Evolutionary conservation across 2,329 filamentous ascomycete genomes (phyloP).

Genomic region (Anisogramma anomala): DNA sequence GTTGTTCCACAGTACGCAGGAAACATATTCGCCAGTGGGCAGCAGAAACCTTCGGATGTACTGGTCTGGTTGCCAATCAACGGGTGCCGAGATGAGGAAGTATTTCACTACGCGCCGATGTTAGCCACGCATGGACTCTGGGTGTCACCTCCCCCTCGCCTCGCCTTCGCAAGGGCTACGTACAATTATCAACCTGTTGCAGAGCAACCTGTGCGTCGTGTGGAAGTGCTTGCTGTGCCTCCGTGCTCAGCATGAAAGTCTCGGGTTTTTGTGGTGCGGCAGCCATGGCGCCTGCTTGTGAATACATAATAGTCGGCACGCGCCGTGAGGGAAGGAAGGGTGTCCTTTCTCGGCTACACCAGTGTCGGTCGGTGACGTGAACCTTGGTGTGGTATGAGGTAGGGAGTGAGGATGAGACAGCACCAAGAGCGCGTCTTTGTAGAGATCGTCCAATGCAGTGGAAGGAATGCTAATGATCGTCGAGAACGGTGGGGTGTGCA

Average conservation of each 20-base stretch:
- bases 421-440: conserved; percentile 9
- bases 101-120: conserved; percentile 66
- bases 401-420: conserved; percentile 7
- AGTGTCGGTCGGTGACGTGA: conserved; percentile 6
- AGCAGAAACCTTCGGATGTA: conserved; percentile 93
- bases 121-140: conserved; percentile 16
- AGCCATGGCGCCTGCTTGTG: conserved; percentile 76
- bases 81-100: conserved; percentile 95
- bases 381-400: not conserved
- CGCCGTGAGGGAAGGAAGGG: conserved; percentile 3
- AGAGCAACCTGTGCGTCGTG: conserved; percentile 94
- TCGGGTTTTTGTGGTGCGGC: conserved; percentile 82
- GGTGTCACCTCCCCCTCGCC: conserved; percentile 2
- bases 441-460: conserved; percentile 8
- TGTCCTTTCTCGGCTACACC: conserved; percentile 4
- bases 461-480: conserved; percentile 5
- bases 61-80: conserved; percentile 94
- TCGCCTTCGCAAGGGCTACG: too few species aligned
- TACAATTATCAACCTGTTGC: conserved; percentile 96
- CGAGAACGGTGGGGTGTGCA: conserved; percentile 11
- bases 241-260: conserved; percentile 95
- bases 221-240: conserved; percentile 91
- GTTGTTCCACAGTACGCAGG: conserved; percentile 95
- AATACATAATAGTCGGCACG: conserved; percentile 50
- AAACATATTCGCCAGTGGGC: conserved; percentile 96